These are phyloP conservation scores for Typha latifolia DNA, from an alignment of 176 grass and related monocot species.

Conservation along the genomic window DNA sequence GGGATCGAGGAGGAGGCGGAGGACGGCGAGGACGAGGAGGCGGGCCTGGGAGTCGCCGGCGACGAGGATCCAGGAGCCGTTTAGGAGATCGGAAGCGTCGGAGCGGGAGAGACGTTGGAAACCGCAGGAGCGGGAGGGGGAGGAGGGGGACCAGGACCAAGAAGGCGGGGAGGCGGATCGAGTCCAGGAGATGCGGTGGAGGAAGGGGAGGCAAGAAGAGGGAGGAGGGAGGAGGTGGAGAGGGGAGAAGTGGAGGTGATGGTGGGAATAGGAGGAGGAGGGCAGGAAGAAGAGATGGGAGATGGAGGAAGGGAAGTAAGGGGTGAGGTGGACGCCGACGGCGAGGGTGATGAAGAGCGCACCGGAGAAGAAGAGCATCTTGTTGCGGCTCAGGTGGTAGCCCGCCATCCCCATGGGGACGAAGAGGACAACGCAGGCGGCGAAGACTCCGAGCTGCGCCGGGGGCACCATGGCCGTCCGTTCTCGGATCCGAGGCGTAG, in stretches of 20 bases:
- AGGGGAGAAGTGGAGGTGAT: neutral
- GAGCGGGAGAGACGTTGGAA: conserved; percentile 56
- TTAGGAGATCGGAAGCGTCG: conserved; percentile 67
- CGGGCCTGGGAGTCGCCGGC: conserved; percentile 94
- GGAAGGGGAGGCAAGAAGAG: conserved; percentile 45
- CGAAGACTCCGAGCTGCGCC: conserved; percentile 64
- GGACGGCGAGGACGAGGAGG: conserved; percentile 65
- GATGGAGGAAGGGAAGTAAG: conserved; percentile 64
- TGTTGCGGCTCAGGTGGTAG: conserved; percentile 92
- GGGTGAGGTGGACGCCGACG: conserved; percentile 83
- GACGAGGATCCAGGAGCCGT: conserved; percentile 81
- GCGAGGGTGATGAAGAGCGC: conserved; percentile 85
- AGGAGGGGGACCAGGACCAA: conserved; percentile 58
- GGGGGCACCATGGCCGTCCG: conserved; percentile 19
- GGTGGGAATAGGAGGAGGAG: conserved; percentile 17
- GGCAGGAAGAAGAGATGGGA: conserved; percentile 41
- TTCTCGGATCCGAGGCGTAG: neutral
- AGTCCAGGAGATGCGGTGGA: conserved; percentile 59
- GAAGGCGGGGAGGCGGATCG: conserved; percentile 7
- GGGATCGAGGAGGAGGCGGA: conserved; percentile 69
- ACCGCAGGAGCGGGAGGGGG: conserved; percentile 39
- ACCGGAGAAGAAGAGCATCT: conserved; percentile 97
- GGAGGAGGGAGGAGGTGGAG: conserved; percentile 1
- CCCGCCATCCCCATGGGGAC: conserved; percentile 94
- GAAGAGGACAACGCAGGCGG: conserved; percentile 83